Conservation (phyloP, 2,329 filamentous ascomycete species). For the Cladosporium sp. region DNA sequence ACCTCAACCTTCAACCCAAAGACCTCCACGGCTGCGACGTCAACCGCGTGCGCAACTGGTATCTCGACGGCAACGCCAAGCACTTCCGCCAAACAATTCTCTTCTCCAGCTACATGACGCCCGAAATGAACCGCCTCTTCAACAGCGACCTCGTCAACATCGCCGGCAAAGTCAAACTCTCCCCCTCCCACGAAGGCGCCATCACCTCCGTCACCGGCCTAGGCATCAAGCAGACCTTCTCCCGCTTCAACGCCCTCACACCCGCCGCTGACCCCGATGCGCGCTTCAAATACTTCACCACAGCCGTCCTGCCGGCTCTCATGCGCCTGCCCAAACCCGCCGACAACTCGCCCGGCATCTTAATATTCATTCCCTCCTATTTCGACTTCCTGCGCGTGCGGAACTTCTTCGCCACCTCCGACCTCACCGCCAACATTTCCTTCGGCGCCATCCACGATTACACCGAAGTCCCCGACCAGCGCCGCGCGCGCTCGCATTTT, state of each 20-base stretch:
- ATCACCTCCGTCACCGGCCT: slow-evolving; percentile 50
- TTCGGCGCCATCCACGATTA: slow-evolving; percentile 91
- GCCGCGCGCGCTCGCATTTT: slow-evolving; percentile 84
- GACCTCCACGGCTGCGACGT: slow-evolving; percentile 85
- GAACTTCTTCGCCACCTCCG: slow-evolving; percentile 79
- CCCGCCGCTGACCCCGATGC: slow-evolving; percentile 76
- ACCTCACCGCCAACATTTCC: slow-evolving; percentile 52
- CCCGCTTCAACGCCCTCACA: slow-evolving; percentile 70
- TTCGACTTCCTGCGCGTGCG: slow-evolving; percentile 91
- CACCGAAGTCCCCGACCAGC: slow-evolving; percentile 70
- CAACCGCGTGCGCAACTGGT: slow-evolving; percentile 83
- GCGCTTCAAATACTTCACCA: slow-evolving; percentile 86
- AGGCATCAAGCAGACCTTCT: slow-evolving; percentile 80
- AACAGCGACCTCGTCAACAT: slow-evolving; percentile 74
- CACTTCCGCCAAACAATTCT: slow-evolving; percentile 82
- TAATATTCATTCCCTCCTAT: slow-evolving; percentile 90
- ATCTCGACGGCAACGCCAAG: slow-evolving; percentile 79
- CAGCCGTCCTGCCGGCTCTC: slow-evolving; percentile 72
- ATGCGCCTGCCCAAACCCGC: slow-evolving; percentile 63
- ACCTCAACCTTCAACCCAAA: slow-evolving; percentile 85
- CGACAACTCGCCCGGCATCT: slow-evolving; percentile 55
- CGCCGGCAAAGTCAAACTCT: slow-evolving; percentile 72
- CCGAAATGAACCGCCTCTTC: slow-evolving; percentile 78
- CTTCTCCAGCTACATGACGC: slow-evolving; percentile 77
- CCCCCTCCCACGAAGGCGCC: slow-evolving; percentile 62